A percentile compares a stretch with the other conserved stretches of the same genome.
These are phyloP conservation scores for Trichoderma sp. DNA, from an alignment of 2,329 filamentous ascomycete genomes.

Conservation along the genomic window DNA sequence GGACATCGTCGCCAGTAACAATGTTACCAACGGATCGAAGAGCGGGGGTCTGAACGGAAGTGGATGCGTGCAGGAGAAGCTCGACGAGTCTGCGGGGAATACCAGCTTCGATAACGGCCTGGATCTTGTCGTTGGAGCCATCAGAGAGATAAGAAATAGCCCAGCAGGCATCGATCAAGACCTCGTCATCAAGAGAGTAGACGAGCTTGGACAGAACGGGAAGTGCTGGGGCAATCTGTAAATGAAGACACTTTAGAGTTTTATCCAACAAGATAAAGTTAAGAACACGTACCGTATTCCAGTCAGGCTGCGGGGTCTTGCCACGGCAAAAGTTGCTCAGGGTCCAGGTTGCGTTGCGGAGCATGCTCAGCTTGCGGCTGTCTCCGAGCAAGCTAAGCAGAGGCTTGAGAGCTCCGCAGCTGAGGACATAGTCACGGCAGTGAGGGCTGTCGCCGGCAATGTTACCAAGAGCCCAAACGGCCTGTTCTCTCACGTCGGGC, in stretches of 20 bases:
- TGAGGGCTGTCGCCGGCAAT: constrained; percentile 98
- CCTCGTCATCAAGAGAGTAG: constrained; percentile 97
- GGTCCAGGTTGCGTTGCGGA: constrained; percentile 98
- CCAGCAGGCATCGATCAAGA: constrained; percentile 99
- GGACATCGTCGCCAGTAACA: constrained; percentile 96
- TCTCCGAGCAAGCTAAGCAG: constrained; percentile 88
- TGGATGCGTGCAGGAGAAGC: constrained; percentile 96
- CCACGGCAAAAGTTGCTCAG: constrained; percentile 99
- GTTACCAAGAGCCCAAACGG: constrained; percentile 97
- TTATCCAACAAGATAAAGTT: neutral
- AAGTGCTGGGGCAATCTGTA: constrained; percentile 87
- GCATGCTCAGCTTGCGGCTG: constrained; percentile 98
- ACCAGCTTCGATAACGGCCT: constrained; percentile 96
- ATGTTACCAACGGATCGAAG: constrained; percentile 98
- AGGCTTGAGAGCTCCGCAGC: constrained; percentile 86
- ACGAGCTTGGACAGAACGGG: constrained; percentile 96
- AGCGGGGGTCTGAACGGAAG: constrained; percentile 95
- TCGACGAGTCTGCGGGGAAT: constrained; percentile 96
- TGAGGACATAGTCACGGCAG: constrained; percentile 95
- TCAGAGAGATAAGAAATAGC: constrained; percentile 98
- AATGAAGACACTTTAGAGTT: constrained; percentile 1
- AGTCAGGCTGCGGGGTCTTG: constrained; percentile 98
- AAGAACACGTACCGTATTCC: constrained; percentile 75
- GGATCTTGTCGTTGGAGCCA: constrained; percentile 98
- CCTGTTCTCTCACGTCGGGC: constrained; percentile 96